Conservation (phyloP, 495 filamentous ascomycete genomes). For the Bathelium albidoporum region DNA sequence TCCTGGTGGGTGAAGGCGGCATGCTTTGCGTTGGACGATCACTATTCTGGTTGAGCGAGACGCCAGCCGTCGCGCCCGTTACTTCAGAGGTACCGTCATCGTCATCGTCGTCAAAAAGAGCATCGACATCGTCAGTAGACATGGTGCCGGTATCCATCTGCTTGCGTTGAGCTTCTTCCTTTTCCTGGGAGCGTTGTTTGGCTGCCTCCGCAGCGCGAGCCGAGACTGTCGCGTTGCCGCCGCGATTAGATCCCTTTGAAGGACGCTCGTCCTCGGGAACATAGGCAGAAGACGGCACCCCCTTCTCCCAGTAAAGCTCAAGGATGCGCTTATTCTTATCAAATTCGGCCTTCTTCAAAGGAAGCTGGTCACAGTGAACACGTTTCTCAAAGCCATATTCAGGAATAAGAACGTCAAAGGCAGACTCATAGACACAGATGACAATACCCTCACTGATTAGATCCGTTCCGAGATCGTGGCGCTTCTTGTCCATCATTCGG, state of each 20-base stretch:
- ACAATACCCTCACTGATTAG: slow-evolving; percentile 96
- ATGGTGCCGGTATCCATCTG: slow-evolving; percentile 89
- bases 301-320: slow-evolving; percentile 99
- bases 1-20: slow-evolving; percentile 80
- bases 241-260: slow-evolving; percentile 58
- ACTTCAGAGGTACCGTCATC: slow-evolving; percentile 79
- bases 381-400: slow-evolving; percentile 99
- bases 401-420: slow-evolving; percentile 95
- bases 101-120: slow-evolving; percentile 88
- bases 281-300: slow-evolving; percentile 89
- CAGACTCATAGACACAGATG: slow-evolving; percentile 94
- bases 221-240: slow-evolving; percentile 63
- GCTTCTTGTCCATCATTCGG: slow-evolving; percentile 82
- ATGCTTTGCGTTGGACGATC: slow-evolving; percentile 87
- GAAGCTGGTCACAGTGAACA: slow-evolving; percentile 95
- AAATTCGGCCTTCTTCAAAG: slow-evolving; percentile 96
- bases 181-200: slow-evolving; percentile 65
- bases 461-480: slow-evolving; percentile 75
- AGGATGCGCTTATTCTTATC: slow-evolving; percentile 87
- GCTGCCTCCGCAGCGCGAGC: slow-evolving; percentile 71
- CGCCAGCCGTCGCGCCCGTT: slow-evolving; percentile 68
- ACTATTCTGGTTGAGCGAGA: slow-evolving; percentile 56
- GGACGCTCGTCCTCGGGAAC: slow-evolving; percentile 95
- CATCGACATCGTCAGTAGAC: slow-evolving; percentile 80
- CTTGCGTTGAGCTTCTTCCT: slow-evolving; percentile 76